Base-by-base conservation (phyloP, 2,329 filamentous ascomycete species). In the Eutypa lata region DNA sequence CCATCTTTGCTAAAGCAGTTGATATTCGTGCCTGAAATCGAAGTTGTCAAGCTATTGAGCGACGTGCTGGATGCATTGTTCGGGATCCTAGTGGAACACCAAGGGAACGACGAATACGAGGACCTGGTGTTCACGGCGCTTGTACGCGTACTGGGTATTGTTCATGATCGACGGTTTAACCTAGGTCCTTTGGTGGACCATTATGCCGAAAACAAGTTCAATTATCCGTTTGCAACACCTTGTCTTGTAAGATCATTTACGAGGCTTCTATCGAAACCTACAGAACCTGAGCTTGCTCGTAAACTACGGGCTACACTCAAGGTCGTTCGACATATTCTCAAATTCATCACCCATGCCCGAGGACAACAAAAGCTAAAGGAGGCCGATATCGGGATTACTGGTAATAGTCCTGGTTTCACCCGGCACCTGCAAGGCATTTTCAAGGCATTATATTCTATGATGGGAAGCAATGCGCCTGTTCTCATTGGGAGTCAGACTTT, bases 401-500 rank as follows among this genome's bases (percentile, higher is more conserved):
- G 84, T 49, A 84, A 84, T 2, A 87, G 84, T 3, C 79, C 83
- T 2, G 78, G 78, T 3, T 97, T 99, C 68, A 90, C 87, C 46
- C 83, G 90, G 55, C 90, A 97, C 62, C 74, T 97, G 52, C 86
- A 90, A 56, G 86, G 82, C 33, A 91, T 97, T 37, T 97, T 97
- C 76, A 92, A 91, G 67, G 89, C 90, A 1, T 78, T 99, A 22
- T 91, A 97, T 71, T 79, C 82, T 16, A 83, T 99, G 73, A 97
- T 99, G 90, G 85, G 87, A 55, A 96, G 91, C 68, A 79, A 86
- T 2, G 89, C 91, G 2, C 89, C 94, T 0, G 86, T 92, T 18
- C 76, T 97, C 22, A 89, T 97, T 14, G 94, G 94, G 33, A 97
- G 90, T 57, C 96, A 99, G 72, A 97, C 94, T 0, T 76, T 99